Conservation (phyloP, 768 basidiomycete genomes). For the Phlegmacium glaucopus region DNA sequence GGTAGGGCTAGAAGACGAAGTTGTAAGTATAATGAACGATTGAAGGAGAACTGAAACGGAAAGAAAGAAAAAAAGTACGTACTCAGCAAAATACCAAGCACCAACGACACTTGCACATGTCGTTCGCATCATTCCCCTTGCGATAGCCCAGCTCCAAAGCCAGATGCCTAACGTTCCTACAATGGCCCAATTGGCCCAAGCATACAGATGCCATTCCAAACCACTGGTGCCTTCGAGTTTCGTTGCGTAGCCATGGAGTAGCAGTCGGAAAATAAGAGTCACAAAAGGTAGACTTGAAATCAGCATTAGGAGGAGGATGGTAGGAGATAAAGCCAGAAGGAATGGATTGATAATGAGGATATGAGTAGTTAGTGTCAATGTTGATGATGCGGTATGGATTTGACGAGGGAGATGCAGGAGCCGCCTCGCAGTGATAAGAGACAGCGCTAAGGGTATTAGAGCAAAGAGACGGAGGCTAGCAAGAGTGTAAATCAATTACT, state of each 20-base stretch:
- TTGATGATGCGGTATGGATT: constrained; percentile 62
- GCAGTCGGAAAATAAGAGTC: constrained; percentile 71
- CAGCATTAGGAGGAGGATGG: constrained; percentile 63
- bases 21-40: too few relatives aligned
- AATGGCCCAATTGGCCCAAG: constrained; percentile 41
- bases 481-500: constrained; percentile 6
- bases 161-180: constrained; percentile 54
- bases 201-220: constrained; percentile 38
- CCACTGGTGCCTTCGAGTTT: constrained; percentile 15
- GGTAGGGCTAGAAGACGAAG: constrained; percentile 22
- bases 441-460: constrained; percentile 66
- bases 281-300: constrained; percentile 76
- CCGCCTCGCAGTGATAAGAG: constrained; percentile 67
- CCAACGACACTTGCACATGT: constrained; percentile 82
- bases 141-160: constrained; percentile 79
- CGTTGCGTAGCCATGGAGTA: constrained; percentile 60
- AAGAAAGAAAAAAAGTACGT: constrained; percentile 18
- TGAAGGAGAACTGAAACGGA: background rate
- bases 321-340: constrained; percentile 70
- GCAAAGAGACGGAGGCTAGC: constrained; percentile 75
- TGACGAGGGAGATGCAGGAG: constrained; percentile 68
- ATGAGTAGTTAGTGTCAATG: constrained; percentile 58
- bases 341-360: constrained; percentile 72
- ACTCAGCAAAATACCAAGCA: constrained; percentile 83
- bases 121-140: constrained; percentile 74